Evolutionary conservation across 495 filamentous ascomycete genomes (phyloP).

Genomic region (Annulohypoxylon maeteangense): DNA sequence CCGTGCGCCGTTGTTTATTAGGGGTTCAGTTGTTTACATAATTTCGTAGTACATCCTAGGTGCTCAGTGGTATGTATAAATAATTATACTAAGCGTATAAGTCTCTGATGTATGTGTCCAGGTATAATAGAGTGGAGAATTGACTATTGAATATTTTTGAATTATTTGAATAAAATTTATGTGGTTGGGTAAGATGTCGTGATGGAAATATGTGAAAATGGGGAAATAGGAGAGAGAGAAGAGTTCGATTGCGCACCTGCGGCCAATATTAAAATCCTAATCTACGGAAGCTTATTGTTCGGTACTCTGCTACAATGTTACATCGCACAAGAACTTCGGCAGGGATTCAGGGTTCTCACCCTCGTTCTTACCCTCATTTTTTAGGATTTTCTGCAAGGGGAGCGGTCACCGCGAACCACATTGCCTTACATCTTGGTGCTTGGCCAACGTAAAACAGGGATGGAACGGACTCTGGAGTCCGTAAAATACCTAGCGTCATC

Average conservation of each 20-base stretch:
- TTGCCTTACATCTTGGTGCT: conserved; percentile 30
- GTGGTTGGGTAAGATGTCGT: conserved; percentile 5
- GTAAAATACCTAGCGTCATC: not conserved
- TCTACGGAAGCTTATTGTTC: conserved; percentile 2
- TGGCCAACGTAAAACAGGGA: conserved; percentile 34
- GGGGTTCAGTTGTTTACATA: conserved; percentile 22
- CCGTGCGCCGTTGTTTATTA: conserved; percentile 20
- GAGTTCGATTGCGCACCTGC: not conserved
- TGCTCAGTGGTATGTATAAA: not conserved
- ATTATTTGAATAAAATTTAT: not conserved
- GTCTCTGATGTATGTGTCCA: not conserved
- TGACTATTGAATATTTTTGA: not conserved
- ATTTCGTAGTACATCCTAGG: too few relatives aligned
- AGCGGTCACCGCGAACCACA: conserved; percentile 19
- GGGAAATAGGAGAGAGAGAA: conserved; percentile 5
- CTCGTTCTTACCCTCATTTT: conserved; percentile 1
- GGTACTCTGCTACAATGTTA: conserved; percentile 22
- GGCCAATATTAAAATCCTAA: conserved; percentile 5
- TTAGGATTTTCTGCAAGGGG: conserved; percentile 36
- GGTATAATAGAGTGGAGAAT: not conserved
- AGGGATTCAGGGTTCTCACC: conserved; percentile 15
- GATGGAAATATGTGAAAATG: conserved; percentile 1
- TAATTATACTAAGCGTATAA: not conserved
- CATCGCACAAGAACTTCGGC: conserved; percentile 3
- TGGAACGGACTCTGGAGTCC: conserved; percentile 42